Percentiles rank a stretch among this genome's conserved stretches.
phyloP scores from a whole-genome alignment of 495 filamentous ascomycete genomes.

The Penicillium angulare region DNA sequence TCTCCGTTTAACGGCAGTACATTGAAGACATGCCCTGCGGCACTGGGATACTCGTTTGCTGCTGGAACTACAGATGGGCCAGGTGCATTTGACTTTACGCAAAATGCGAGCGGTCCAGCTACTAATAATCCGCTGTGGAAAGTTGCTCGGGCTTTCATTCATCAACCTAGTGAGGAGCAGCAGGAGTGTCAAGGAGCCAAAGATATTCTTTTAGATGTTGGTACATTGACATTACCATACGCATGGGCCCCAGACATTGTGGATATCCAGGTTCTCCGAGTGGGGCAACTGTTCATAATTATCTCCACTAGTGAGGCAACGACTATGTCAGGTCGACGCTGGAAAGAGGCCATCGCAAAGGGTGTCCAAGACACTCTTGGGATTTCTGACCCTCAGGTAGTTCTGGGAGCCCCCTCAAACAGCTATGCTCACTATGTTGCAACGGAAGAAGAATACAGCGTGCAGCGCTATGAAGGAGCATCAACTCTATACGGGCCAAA shows the following conservation, averaged over 20 bases:
- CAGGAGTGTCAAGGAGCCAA: slow-evolving; percentile 78
- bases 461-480: slow-evolving; percentile 94
- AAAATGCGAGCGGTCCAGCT: slow-evolving; percentile 73
- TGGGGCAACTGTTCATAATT: slow-evolving; percentile 85
- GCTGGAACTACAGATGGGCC: slow-evolving; percentile 94
- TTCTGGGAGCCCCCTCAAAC: slow-evolving; percentile 92
- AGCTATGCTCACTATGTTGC: slow-evolving; percentile 95
- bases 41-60: slow-evolving; percentile 90
- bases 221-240: slow-evolving; percentile 76
- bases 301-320: slow-evolving; percentile 89
- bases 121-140: slow-evolving; percentile 78
- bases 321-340: slow-evolving; percentile 92
- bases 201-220: slow-evolving; percentile 86
- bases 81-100: slow-evolving; percentile 91
- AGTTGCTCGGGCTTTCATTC: slow-evolving; percentile 69
- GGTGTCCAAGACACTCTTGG: slow-evolving; percentile 47
- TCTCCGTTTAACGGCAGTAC: slow-evolving; percentile 71
- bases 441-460: slow-evolving; percentile 85
- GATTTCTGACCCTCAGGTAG: slow-evolving; percentile 63
- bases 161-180: slow-evolving; percentile 69
- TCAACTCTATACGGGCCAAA: slow-evolving; percentile 94
- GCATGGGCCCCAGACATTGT: slow-evolving; percentile 91
- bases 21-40: slow-evolving; percentile 81
- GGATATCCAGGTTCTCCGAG: slow-evolving; percentile 84
- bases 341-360: slow-evolving; percentile 77